Evolutionary conservation across 2,329 filamentous ascomycete species (phyloP).

Genomic region (Epichloe amarillans): DNA sequence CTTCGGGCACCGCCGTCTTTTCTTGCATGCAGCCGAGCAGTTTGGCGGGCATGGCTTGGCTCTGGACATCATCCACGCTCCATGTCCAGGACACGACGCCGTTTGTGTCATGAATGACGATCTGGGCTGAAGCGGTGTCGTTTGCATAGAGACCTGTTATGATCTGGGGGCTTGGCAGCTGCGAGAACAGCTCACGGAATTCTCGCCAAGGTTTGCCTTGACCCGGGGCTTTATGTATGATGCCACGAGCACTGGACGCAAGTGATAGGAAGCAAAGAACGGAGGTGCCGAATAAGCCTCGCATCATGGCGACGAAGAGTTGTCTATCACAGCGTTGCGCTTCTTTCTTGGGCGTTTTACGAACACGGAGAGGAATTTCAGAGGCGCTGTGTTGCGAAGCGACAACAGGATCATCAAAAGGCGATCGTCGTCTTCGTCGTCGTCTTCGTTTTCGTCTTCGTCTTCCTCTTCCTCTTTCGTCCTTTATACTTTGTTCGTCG

Average conservation of each 20-base stretch:
- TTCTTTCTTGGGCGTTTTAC: too few relatives aligned
- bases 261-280: not conserved
- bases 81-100: not conserved
- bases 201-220: not conserved
- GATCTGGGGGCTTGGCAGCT: not conserved
- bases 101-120: not conserved
- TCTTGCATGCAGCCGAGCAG: not conserved
- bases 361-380: too few relatives aligned
- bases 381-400: not conserved
- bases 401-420: too few relatives aligned
- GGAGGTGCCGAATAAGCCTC: not conserved
- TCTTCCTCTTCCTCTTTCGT: too few relatives aligned
- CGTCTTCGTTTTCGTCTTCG: too few relatives aligned
- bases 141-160: not conserved
- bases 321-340: too few relatives aligned
- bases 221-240: not conserved
- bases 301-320: not conserved
- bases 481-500: too few relatives aligned
- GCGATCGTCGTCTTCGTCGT: too few relatives aligned
- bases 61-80: not conserved
- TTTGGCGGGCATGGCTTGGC: not conserved
- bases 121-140: not conserved
- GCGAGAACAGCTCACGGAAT: not conserved
- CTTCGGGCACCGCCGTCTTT: not conserved
- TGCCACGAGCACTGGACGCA: not conserved